Evolutionary conservation across 2,329 filamentous ascomycete species (phyloP).

Genomic region (Calonectria montana): DNA sequence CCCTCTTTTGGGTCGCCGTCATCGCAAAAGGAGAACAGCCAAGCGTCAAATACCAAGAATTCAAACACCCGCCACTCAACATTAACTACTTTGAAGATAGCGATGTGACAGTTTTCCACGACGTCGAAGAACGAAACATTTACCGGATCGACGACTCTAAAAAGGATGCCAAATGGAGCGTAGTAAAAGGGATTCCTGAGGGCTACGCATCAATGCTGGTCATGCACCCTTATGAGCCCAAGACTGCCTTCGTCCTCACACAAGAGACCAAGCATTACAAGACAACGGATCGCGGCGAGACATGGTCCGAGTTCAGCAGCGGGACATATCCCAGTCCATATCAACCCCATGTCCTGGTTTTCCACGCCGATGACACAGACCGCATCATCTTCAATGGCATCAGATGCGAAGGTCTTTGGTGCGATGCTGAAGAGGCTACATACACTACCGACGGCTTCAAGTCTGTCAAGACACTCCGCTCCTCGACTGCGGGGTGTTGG

Average conservation of each 20-base stretch:
- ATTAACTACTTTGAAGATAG: slow-evolving; percentile 94
- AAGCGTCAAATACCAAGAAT: slow-evolving; percentile 69
- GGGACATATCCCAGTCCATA: slow-evolving; percentile 67
- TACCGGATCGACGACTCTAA: slow-evolving; percentile 81
- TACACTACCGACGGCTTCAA: slow-evolving; percentile 92
- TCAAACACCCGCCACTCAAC: slow-evolving; percentile 74
- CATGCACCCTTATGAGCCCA: slow-evolving; percentile 82
- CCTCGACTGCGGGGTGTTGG: slow-evolving; percentile 79
- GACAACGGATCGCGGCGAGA: slow-evolving; percentile 84
- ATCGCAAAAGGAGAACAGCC: slow-evolving; percentile 74
- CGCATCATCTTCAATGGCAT: slow-evolving; percentile 88
- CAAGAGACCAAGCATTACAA: slow-evolving; percentile 78
- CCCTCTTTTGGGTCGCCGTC: slow-evolving; percentile 53
- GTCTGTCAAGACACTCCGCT: slow-evolving; percentile 72
- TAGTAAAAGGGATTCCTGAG: slow-evolving; percentile 72
- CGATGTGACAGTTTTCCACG: slow-evolving; percentile 81
- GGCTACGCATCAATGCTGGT: slow-evolving; percentile 72
- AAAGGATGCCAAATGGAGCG: slow-evolving; percentile 77
- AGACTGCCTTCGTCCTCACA: slow-evolving; percentile 85
- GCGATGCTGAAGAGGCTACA: slow-evolving; percentile 68
- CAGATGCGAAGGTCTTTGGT: slow-evolving; percentile 73
- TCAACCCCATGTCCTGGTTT: slow-evolving; percentile 68
- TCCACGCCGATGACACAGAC: slow-evolving; percentile 85
- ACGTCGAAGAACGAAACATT: slow-evolving; percentile 71
- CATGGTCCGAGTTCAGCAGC: slow-evolving; percentile 81